A percentile compares a stretch with the other conserved stretches of the same genome.
phyloP scores from a whole-genome alignment of 768 basidiomycete genomes.

The Mycena floridula region DNA sequence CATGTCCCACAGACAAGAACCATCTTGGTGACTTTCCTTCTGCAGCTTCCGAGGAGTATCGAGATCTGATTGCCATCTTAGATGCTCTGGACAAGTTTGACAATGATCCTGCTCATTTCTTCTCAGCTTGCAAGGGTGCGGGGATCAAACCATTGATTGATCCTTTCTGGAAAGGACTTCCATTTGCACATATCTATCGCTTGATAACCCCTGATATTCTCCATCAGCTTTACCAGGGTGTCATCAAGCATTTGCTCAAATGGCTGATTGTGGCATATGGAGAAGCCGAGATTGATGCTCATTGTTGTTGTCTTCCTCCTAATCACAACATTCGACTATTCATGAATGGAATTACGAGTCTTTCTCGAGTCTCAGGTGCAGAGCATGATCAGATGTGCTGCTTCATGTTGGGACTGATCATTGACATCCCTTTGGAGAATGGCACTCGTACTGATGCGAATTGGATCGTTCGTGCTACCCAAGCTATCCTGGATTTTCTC shows the following conservation, averaged over 20 bases:
- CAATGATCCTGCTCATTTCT: no score
- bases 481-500: slow-evolving; percentile 26
- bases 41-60: no score
- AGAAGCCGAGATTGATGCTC: slow-evolving; percentile 20
- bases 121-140: slow-evolving; percentile 3
- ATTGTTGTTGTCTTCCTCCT: slow-evolving; percentile 19
- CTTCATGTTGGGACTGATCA: slow-evolving; percentile 16
- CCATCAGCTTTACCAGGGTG: slow-evolving; percentile 20
- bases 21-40: no score
- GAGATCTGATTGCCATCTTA: no score
- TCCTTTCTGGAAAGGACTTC: slow-evolving; percentile 20
- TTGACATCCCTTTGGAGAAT: slow-evolving; percentile 9
- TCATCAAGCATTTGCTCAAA: slow-evolving; percentile 19
- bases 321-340: slow-evolving; percentile 23
- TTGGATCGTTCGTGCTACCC: slow-evolving; percentile 12
- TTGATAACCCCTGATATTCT: slow-evolving; percentile 18
- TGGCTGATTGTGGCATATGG: slow-evolving; percentile 15
- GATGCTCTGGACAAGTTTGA: no score
- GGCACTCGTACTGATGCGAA: slow-evolving; percentile 1
- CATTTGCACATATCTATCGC: slow-evolving; percentile 15
- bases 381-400: slow-evolving; percentile 20
- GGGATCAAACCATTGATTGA: slow-evolving; percentile 13
- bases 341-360: slow-evolving; percentile 20
- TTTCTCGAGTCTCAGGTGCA: slow-evolving; percentile 18
- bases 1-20: no score